Conservation (phyloP, 345 rosid genomes). For the rapeseed (Brassica napus) region DNA sequence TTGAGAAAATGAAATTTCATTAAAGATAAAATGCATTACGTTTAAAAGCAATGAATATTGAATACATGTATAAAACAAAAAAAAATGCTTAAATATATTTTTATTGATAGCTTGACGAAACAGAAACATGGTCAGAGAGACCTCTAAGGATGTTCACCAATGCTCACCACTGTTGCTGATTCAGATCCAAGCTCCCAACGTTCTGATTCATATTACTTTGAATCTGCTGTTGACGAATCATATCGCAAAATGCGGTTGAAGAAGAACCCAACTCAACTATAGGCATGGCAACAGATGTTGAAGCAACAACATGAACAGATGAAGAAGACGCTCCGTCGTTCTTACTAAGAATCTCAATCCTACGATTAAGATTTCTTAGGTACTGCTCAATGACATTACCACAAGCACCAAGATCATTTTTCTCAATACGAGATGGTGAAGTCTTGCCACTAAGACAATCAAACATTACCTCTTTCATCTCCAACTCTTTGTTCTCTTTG, state of each 20-base stretch:
- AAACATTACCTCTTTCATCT: conserved; percentile 37
- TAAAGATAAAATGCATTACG: not conserved
- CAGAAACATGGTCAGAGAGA: not conserved
- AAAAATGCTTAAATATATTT: not conserved
- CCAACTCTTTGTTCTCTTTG: conserved; percentile 34
- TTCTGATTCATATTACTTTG: not conserved
- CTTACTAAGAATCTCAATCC: not conserved
- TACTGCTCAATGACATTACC: conserved; percentile 27
- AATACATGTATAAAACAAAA: not conserved
- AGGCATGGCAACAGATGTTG: conserved; percentile 17
- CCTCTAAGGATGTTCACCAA: not conserved
- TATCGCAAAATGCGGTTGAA: not conserved
- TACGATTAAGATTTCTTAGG: conserved; percentile 24
- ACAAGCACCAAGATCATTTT: conserved; percentile 27
- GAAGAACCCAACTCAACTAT: conserved; percentile 15
- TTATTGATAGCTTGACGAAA: not conserved
- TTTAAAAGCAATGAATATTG: not conserved
- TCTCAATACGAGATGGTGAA: not conserved
- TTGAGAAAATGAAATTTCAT: not conserved
- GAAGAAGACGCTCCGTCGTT: conserved; percentile 12
- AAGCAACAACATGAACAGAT: not conserved
- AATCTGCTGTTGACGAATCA: not conserved
- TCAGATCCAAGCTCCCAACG: conserved; percentile 23
- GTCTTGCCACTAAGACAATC: conserved; percentile 17
- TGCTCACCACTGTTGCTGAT: conserved; percentile 9